Evolutionary conservation across 2,329 filamentous ascomycete genomes (phyloP), one percentile per base, ranked within the genome.

Genomic region (Epichloe typhina): DNA sequence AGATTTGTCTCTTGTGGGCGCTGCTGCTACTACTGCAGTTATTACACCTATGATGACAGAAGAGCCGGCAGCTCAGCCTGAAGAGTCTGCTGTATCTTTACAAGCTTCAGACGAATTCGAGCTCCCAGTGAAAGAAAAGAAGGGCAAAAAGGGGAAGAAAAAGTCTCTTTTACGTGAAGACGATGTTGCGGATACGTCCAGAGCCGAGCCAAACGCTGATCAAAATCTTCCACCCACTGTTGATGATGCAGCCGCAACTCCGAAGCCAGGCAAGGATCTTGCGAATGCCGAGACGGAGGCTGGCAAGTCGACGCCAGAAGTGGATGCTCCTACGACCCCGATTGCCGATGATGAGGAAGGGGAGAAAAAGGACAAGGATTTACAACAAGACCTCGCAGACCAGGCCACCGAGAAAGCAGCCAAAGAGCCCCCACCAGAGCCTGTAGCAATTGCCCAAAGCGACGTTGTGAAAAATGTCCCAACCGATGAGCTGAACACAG

Each of bases 61-160:
- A 8, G 51, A 52, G 11, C 36, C 51, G 13, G 15, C 26, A 31
- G 7, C 42, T 9, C 55, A 52, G 46, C 51, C 40, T 26, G 47
- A 56, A 35, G 47, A 54, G 7, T 2, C 38, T 23, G 35, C 15
- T 38, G 51, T 54, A 31, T 33, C 44, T 26, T 47, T 37, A n/a
- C 13, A 33, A 8, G 21, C 35, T 9, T 47, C 44, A 13, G 55
- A 56, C 17, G 50, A 55, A 7, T 47, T 45, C 35, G 50, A 55
- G 36, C 43, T 47, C n/a, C 44, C 53, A 35, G 53, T 54, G 39
- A 56, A 56, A 45, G 50, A 49, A 46, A 52, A 58, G 49, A 54
- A 59, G 48, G 50, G 41, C 26, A 57, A 56, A 49, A 56, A 56
- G 47, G 53, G 53, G 35, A 54, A 55, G 50, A 54, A 53, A 33